These are phyloP conservation scores for Ampelocalamus luodianensis DNA, from an alignment of 176 grass and related monocot species.

Conservation along the genomic window DNA sequence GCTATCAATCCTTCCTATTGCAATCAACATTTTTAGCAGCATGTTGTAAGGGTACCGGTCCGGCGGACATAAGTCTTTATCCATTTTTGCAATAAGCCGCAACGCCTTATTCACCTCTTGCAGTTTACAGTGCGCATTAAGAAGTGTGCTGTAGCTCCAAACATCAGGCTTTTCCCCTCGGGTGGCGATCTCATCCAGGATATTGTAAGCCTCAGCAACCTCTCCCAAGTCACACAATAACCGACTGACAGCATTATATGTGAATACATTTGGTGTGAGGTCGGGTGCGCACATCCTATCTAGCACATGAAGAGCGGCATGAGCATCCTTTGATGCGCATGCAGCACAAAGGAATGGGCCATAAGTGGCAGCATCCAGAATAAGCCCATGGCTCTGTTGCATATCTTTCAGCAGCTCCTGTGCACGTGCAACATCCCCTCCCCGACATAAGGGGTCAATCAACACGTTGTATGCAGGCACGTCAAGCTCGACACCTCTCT, in stretches of 20 bases:
- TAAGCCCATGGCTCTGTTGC: slow-evolving; percentile 52
- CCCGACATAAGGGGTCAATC: slow-evolving; percentile 66
- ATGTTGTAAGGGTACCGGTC: slow-evolving; percentile 80
- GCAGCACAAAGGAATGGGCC: slow-evolving; percentile 66
- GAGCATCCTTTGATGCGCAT: slow-evolving; percentile 62
- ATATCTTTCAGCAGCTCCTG: slow-evolving; percentile 62
- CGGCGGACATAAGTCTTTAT: slow-evolving; percentile 61
- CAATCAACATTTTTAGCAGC: slow-evolving; percentile 82
- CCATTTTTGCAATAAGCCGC: slow-evolving; percentile 74
- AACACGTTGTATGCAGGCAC: slow-evolving; percentile 61
- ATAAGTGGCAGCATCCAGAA: slow-evolving; percentile 69
- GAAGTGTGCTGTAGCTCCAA: slow-evolving; percentile 84
- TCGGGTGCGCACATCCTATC: slow-evolving; percentile 63
- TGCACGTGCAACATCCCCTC: slow-evolving; percentile 52
- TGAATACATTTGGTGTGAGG: slow-evolving; percentile 79
- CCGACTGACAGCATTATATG: slow-evolving; percentile 75
- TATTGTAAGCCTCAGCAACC: slow-evolving; percentile 74
- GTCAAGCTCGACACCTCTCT: slow-evolving; percentile 48
- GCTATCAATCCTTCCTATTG: slow-evolving; percentile 64
- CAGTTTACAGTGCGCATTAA: slow-evolving; percentile 72
- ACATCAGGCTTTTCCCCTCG: slow-evolving; percentile 65
- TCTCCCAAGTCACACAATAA: slow-evolving; percentile 71
- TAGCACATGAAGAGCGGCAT: slow-evolving; percentile 58
- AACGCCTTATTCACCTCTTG: slow-evolving; percentile 81
- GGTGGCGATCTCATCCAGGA: slow-evolving; percentile 68